Percentiles rank a stretch among this genome's conserved stretches.
These are phyloP conservation scores for Cladophialophora bantiana DNA, from an alignment of 2,329 filamentous ascomycete genomes.

Conservation along the genomic window DNA sequence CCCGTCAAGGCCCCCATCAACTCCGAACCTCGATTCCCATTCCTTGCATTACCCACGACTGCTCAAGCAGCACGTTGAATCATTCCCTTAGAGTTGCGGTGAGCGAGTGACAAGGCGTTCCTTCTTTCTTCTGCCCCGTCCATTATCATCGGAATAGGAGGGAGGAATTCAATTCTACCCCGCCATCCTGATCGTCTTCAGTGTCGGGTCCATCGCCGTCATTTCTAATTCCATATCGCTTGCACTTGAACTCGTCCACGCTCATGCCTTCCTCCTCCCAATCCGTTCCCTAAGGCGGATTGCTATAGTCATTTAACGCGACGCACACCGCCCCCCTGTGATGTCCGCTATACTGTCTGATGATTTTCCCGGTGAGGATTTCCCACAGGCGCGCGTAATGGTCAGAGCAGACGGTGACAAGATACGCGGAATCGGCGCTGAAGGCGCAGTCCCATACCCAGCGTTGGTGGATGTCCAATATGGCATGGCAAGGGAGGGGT, in stretches of 20 bases:
- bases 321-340: conserved; percentile 92
- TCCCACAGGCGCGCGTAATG: conserved; percentile 95
- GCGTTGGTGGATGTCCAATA: conserved; percentile 85
- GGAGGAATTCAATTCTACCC: not conserved
- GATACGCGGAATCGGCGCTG: conserved; percentile 88
- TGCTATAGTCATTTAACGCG: conserved; percentile 81
- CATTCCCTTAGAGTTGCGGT: not conserved
- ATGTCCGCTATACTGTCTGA: conserved; percentile 93
- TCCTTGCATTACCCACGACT: not conserved
- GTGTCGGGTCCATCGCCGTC: not conserved
- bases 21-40: not conserved
- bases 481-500: conserved; percentile 79
- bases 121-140: not conserved
- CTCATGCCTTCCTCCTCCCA: not conserved
- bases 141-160: not conserved
- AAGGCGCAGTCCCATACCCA: conserved; percentile 99
- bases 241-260: not conserved
- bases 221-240: not conserved
- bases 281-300: conserved; percentile 34
- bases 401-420: conserved; percentile 91
- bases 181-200: not conserved
- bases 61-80: not conserved
- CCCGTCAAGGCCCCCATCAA: not conserved
- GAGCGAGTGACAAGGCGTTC: not conserved
- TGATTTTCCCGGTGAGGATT: conserved; percentile 82